Conservation (phyloP, 345 rosid genomes). For the Populus pruinosa region DNA sequence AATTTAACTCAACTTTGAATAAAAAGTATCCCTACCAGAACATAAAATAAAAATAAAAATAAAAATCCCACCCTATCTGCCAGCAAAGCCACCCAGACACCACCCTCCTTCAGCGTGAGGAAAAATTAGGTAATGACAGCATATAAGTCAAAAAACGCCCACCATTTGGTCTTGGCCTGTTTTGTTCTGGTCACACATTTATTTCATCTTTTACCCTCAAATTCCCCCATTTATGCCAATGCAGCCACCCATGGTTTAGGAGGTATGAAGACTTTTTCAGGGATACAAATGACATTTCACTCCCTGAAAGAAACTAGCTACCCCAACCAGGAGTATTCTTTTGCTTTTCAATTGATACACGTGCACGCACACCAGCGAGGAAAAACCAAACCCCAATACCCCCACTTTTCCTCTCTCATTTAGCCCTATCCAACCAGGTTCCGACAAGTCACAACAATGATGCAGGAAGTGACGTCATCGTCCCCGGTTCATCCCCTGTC, state of each 20-base stretch:
- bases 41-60: too few species aligned
- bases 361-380: not conserved
- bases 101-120: not conserved
- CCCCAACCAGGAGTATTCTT: constrained; percentile 11
- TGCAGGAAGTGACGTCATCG: constrained; percentile 15
- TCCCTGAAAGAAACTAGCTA: not conserved
- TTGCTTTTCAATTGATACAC: not conserved
- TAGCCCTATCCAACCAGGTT: not conserved
- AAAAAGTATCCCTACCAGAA: too few species aligned
- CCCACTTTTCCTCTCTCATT: not conserved
- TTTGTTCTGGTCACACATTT: not conserved
- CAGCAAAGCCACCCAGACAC: constrained; percentile 4
- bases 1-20: too few species aligned
- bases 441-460: not conserved
- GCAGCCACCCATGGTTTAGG: not conserved
- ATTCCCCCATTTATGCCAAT: too few species aligned
- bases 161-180: not conserved
- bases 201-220: not conserved
- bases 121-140: constrained; percentile 10
- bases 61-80: not conserved
- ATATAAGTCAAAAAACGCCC: constrained; percentile 7
- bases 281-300: constrained; percentile 30
- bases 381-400: not conserved
- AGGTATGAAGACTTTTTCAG: not conserved
- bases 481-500: not conserved